Percentiles rank a stretch among this genome's conserved stretches.
phyloP scores from a whole-genome alignment of 768 basidiomycete species.

The Omphalotus guepiniiformis region DNA sequence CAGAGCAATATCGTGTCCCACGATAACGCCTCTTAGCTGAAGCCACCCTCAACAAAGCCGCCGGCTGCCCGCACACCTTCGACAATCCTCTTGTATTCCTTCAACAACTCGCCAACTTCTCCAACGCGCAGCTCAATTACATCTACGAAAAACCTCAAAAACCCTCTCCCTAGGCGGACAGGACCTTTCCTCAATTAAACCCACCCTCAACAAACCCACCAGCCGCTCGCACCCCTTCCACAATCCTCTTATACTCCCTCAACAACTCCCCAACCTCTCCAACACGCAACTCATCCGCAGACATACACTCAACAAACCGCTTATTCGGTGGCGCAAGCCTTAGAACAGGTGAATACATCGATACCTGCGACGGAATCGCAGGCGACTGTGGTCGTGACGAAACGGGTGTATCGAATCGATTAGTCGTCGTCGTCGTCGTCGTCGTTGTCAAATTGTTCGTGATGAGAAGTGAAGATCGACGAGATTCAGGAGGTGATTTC shows the following conservation, averaged over 20 bases:
- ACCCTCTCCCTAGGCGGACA: no score
- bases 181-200: no score
- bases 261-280: slow-evolving; percentile 80
- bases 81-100: slow-evolving; percentile 77
- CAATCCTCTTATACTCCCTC: slow-evolving; percentile 76
- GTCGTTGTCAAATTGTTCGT: slow-evolving; percentile 26
- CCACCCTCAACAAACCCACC: slow-evolving; percentile 48
- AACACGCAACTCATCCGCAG: slow-evolving; percentile 72
- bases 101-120: slow-evolving; percentile 76
- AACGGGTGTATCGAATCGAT: slow-evolving; percentile 30
- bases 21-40: no score
- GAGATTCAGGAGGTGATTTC: slow-evolving; percentile 31
- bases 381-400: slow-evolving; percentile 38
- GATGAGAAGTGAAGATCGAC: slow-evolving; percentile 36
- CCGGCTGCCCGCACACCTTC: slow-evolving; percentile 60
- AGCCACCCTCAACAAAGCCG: no score
- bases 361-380: no score
- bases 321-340: slow-evolving; percentile 53
- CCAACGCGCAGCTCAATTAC: slow-evolving; percentile 79
- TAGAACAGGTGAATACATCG: neutral
- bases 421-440: slow-evolving; percentile 13
- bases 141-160: no score
- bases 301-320: slow-evolving; percentile 64
- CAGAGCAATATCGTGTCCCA: no score
- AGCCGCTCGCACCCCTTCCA: slow-evolving; percentile 55